phyloP scores from a whole-genome alignment of 2,329 filamentous ascomycete genomes.

The Alternaria infectoria region DNA sequence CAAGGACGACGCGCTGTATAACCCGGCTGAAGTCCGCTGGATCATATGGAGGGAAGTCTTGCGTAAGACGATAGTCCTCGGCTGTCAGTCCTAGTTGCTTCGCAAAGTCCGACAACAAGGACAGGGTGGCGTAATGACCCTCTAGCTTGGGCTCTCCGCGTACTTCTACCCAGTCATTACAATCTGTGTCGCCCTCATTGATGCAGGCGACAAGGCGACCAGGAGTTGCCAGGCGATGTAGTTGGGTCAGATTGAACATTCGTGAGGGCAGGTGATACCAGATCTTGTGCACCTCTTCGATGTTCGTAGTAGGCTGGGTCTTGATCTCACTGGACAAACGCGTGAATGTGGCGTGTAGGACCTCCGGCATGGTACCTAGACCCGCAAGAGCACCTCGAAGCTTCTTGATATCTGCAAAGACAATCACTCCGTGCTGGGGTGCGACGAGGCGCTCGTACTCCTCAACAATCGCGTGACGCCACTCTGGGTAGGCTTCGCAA shows the following conservation, averaged over 20 bases:
- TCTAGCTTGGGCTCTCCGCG: conserved; percentile 23
- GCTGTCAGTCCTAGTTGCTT: conserved; percentile 7
- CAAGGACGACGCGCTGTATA: conserved; percentile 14
- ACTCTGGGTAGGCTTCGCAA: conserved; percentile 14
- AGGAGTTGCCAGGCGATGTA: conserved; percentile 16
- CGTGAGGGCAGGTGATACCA: conserved; percentile 22
- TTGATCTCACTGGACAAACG: background rate
- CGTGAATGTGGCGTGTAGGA: conserved; percentile 7
- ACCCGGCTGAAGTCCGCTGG: conserved; percentile 28
- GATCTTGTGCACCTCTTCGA: conserved; percentile 8
- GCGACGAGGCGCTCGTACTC: conserved; percentile 5
- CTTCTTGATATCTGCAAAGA: background rate
- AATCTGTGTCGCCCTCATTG: conserved; percentile 3
- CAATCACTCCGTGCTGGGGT: background rate
- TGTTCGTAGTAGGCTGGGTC: background rate
- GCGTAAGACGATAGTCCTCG: background rate
- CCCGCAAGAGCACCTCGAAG: conserved; percentile 8
- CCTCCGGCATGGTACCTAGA: conserved; percentile 4
- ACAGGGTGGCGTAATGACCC: conserved; percentile 19
- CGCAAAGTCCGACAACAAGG: conserved; percentile 11
- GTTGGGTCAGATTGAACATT: conserved; percentile 27
- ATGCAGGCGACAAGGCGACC: conserved; percentile 1
- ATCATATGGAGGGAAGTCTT: conserved; percentile 1
- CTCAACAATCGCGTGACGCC: conserved; percentile 5
- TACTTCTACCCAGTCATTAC: conserved; percentile 25